Evolutionary conservation across 352 stramenopile genomes (phyloP).

Genomic region (Phytopythium aichiense): DNA sequence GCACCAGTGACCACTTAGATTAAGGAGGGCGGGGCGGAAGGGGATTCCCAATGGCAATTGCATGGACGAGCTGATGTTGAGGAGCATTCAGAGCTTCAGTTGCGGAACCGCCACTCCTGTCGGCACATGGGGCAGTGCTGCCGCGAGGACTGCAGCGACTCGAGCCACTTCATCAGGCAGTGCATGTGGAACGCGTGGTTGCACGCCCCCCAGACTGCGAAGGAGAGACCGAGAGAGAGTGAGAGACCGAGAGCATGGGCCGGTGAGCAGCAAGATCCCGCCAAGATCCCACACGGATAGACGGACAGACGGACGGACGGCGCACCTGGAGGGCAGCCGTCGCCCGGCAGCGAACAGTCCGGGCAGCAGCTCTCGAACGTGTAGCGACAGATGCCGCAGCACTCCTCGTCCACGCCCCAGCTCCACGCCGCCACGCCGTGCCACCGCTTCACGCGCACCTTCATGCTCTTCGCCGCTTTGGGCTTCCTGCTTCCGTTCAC

Average conservation of each 20-base stretch:
- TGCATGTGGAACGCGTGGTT: constrained; percentile 93
- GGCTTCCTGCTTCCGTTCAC: too few relatives aligned
- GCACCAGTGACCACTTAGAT: not conserved
- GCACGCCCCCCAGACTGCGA: constrained; percentile 78
- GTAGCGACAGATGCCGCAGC: constrained; percentile 85
- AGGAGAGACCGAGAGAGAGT: too few relatives aligned
- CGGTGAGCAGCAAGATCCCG: not conserved
- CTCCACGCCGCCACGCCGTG: constrained; percentile 89
- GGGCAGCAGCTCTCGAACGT: constrained; percentile 82
- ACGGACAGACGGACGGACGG: not conserved
- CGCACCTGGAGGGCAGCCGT: constrained; percentile 80
- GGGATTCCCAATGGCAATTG: not conserved
- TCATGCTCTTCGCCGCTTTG: constrained; percentile 28
- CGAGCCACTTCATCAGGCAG: constrained; percentile 92
- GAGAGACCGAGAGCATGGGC: not conserved
- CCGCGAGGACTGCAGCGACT: constrained; percentile 72
- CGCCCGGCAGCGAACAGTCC: constrained; percentile 69
- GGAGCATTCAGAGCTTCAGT: constrained; percentile 17
- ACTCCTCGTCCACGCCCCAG: constrained; percentile 91
- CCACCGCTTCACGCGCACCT: constrained; percentile 83
- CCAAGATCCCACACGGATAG: not conserved
- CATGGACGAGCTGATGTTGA: not conserved
- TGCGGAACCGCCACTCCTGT: constrained; percentile 84
- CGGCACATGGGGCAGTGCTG: constrained; percentile 90
- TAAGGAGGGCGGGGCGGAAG: not conserved